Conservation (phyloP, 2,329 filamentous ascomycete genomes). For the Ascochyta viciae-villosae region DNA sequence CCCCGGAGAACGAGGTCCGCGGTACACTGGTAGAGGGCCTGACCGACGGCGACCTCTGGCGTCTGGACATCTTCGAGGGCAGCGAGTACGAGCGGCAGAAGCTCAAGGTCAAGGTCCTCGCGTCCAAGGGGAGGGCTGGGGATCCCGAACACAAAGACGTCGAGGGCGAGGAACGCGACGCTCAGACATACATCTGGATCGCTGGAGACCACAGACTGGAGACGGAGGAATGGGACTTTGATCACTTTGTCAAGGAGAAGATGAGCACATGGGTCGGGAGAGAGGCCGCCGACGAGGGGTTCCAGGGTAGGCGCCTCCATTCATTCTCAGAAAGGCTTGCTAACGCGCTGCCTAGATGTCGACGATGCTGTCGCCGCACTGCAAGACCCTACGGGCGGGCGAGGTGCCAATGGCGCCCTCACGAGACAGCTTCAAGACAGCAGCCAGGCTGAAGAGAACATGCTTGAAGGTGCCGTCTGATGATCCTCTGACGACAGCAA, state of each 20-base stretch:
- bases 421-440: constrained; percentile 43
- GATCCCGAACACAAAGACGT: constrained; percentile 26
- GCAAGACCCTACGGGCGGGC: constrained; percentile 55
- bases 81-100: constrained; percentile 67
- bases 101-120: constrained; percentile 56
- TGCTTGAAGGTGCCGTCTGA: constrained; percentile 43
- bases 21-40: constrained; percentile 80
- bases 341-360: constrained; percentile 45
- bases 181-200: constrained; percentile 61
- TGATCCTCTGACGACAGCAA: no score
- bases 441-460: constrained; percentile 24
- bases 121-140: constrained; percentile 24
- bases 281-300: constrained; percentile 53
- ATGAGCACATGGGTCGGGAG: constrained; percentile 64
- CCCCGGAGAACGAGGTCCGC: constrained; percentile 60
- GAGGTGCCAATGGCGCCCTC: constrained; percentile 52
- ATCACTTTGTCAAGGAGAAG: constrained; percentile 80
- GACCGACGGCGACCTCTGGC: constrained; percentile 75
- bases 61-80: constrained; percentile 85
- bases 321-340: background rate
- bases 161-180: constrained; percentile 51
- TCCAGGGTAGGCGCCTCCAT: constrained; percentile 50
- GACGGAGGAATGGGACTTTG: constrained; percentile 84
- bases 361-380: constrained; percentile 52
- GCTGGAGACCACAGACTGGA: constrained; percentile 63